phyloP scores from a whole-genome alignment of 2,329 filamentous ascomycete genomes.

The Alternaria consortialis region DNA sequence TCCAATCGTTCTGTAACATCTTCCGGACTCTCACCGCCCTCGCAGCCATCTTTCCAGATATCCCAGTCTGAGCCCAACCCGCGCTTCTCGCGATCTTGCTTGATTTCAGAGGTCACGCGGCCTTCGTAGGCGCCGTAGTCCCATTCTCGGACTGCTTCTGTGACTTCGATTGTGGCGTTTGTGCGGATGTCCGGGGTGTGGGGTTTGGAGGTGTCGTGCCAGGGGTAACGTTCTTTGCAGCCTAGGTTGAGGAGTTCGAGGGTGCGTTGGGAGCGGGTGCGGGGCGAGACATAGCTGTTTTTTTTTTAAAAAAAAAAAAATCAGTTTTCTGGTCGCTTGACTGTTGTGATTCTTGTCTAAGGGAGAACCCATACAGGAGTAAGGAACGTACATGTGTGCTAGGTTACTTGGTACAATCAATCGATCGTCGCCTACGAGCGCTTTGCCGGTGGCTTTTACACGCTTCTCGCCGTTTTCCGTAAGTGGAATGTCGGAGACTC shows the following conservation, averaged over 20 bases:
- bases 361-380: neutral
- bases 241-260: constrained; percentile 85
- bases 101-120: constrained; percentile 62
- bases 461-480: constrained; percentile 74
- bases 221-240: constrained; percentile 74
- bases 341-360: too few relatives aligned
- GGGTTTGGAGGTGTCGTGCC: constrained; percentile 56
- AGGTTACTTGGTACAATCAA: constrained; percentile 84
- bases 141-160: constrained; percentile 66
- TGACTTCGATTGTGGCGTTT: constrained; percentile 58
- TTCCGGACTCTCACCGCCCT: constrained; percentile 79
- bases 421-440: constrained; percentile 83
- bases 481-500: constrained; percentile 83
- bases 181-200: constrained; percentile 40
- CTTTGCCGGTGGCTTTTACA: constrained; percentile 73
- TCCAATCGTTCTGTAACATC: constrained; percentile 79
- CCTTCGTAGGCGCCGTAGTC: constrained; percentile 72
- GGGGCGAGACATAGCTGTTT: constrained; percentile 80
- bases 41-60: constrained; percentile 87
- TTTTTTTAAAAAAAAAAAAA: neutral
- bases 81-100: constrained; percentile 54
- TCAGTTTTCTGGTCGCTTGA: too few relatives aligned
- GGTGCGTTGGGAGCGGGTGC: constrained; percentile 84
- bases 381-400: constrained; percentile 74
- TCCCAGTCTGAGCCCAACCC: constrained; percentile 73